Evolutionary conservation across 2,329 filamentous ascomycete species (phyloP).

Genomic region (Neoscytalidium dimidiatum): DNA sequence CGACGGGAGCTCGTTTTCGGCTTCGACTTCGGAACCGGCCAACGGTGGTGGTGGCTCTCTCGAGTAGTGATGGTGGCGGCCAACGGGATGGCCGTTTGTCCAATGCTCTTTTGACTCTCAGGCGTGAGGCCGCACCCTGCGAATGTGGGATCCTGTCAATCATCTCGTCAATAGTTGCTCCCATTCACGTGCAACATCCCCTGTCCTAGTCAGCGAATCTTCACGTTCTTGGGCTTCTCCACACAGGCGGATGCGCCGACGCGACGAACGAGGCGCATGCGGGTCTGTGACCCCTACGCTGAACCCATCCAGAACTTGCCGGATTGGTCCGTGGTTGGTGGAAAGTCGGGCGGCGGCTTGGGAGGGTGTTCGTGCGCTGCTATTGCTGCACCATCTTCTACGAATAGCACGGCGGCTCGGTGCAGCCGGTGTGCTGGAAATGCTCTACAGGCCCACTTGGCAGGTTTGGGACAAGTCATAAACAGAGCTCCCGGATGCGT

Average conservation of each 20-base stretch:
- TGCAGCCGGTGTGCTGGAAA: constrained; percentile 15
- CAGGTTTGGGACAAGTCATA: constrained; percentile 17
- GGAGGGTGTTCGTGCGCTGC: constrained; percentile 6
- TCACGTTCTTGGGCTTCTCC: constrained; percentile 16
- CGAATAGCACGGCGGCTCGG: constrained; percentile 15
- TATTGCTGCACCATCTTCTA: constrained; percentile 7
- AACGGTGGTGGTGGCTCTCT: background rate
- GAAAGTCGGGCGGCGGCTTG: constrained; percentile 5
- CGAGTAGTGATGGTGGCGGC: background rate
- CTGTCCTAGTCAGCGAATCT: constrained; percentile 16
- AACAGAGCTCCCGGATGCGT: constrained; percentile 14
- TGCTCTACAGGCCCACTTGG: constrained; percentile 11
- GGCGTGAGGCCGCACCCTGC: constrained; percentile 9
- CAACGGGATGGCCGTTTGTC: background rate
- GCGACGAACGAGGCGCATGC: background rate
- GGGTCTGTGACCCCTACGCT: constrained; percentile 16
- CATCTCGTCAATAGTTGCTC: constrained; percentile 12
- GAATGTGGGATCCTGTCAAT: constrained; percentile 13
- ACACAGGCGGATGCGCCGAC: constrained; percentile 16
- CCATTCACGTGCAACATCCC: background rate
- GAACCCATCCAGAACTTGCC: constrained; percentile 1
- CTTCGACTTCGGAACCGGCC: background rate
- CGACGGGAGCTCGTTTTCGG: constrained; percentile 7
- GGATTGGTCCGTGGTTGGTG: constrained; percentile 10
- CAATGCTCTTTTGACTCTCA: background rate